Base-by-base conservation (phyloP, 148 eudicot species). In the Spergularia bocconei region DNA sequence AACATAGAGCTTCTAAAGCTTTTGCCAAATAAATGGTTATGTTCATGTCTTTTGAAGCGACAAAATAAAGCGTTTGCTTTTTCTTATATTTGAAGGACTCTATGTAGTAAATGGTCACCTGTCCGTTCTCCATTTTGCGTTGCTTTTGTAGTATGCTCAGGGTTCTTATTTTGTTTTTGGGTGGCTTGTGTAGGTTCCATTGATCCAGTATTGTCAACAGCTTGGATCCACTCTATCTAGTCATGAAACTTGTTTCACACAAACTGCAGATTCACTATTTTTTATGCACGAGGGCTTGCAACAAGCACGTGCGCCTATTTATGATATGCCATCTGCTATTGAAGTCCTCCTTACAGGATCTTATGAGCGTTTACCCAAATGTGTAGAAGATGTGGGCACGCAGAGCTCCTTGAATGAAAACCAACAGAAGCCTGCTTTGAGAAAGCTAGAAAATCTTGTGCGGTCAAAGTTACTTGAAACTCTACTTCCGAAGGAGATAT, bases 231-330 rank as follows among this genome's bases (percentile, higher is more conserved):
- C 97, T 29, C 60, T 96, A 66, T 92, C 99, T 50, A 96, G 91
- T 79, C 99, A 96, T 76, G 99, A 96, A 39, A 89, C 91, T 44
- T 96, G 99, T 81, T 96, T 96, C 84, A 88, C 94, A 75, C 99
- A 96, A 83, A 85, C 98, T 74, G 95, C 98, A 21, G 99, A 96
- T 88, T 92, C 97, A 13, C 84, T 96, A 82, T 92, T 82, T 86
- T 96, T 96, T 85, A 91, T 92, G 92, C 99, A 96, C 65, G 98
- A 96, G 79, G 90, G 93, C 48, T 84, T 96, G 84, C 99, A 91
- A 78, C 98, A 92, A 88, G 99, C 99, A 66, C 94, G 99, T 63
- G 99, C 99, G 60, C 99, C 99, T 70, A 88, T 91, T 51, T 96
- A 96, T 84, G 99, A 92, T 84, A 98, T 96, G 78, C 99, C 99